A percentile compares a stretch with the other conserved stretches of the same genome.
Evolutionary conservation across 2,329 filamentous ascomycete species (phyloP).

Genomic region (Aspergillus sp.): DNA sequence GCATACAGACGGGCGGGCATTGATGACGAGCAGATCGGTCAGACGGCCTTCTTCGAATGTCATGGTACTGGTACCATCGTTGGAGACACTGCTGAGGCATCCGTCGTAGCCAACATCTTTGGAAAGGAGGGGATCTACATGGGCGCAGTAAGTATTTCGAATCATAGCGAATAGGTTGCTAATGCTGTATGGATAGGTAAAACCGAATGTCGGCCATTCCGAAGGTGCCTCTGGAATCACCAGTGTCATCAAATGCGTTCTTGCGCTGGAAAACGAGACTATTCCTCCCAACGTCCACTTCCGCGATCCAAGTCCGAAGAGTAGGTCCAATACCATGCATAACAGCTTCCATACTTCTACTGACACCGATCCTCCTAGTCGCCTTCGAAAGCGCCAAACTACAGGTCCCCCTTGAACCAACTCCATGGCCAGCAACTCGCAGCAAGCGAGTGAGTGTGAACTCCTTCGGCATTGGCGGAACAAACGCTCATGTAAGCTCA

Average conservation of each 20-base stretch:
- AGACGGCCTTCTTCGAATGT: slow-evolving; percentile 18
- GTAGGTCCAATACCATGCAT: slow-evolving; percentile 7
- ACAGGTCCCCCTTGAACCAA: slow-evolving; percentile 15
- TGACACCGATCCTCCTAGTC: slow-evolving; percentile 5
- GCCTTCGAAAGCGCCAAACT: slow-evolving; percentile 17
- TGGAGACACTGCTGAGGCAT: slow-evolving; percentile 17
- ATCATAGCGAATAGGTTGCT: not conserved
- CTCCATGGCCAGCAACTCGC: slow-evolving; percentile 24
- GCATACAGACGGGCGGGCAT: slow-evolving; percentile 9
- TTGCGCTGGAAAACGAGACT: slow-evolving; percentile 20
- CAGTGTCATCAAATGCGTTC: slow-evolving; percentile 25
- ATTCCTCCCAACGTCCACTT: slow-evolving; percentile 32
- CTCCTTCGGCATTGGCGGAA: slow-evolving; percentile 31
- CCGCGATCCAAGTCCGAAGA: slow-evolving; percentile 25
- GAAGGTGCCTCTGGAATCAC: slow-evolving; percentile 27
- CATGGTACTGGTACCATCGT: slow-evolving; percentile 19
- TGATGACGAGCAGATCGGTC: slow-evolving; percentile 3
- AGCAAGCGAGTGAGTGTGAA: slow-evolving; percentile 31
- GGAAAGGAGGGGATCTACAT: slow-evolving; percentile 16
- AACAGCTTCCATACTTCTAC: slow-evolving; percentile 5
- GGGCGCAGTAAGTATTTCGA: slow-evolving; percentile 9
- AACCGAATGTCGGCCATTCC: slow-evolving; percentile 28
- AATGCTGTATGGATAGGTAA: slow-evolving; percentile 16
- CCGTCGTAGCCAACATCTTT: slow-evolving; percentile 16
- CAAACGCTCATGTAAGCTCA: slow-evolving; percentile 22